Evolutionary conservation across 2,329 filamentous ascomycete genomes (phyloP), one percentile per base, ranked within the genome.

Genomic region (Alternaria gaisen): DNA sequence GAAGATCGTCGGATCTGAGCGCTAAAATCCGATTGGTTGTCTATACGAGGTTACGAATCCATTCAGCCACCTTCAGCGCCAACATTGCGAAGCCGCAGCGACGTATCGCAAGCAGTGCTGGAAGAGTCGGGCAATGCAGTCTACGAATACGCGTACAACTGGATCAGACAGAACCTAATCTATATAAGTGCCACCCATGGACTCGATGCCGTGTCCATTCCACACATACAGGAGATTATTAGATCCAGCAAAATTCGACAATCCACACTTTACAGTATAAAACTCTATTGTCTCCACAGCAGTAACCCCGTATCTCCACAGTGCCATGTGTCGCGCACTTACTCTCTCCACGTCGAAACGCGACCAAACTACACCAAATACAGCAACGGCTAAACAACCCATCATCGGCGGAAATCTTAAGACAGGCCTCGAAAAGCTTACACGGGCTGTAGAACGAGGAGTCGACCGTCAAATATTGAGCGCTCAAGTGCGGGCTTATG

Each of bases 401-500:
- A 32, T 26, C 18, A 24, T 50, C 18, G 42, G 60, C 28, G 53
- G 58, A 5, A 42, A 22, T n/a, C 40, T 68, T n/a, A 60, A 12
- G 12, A 66, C 53, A 36, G 58, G 61, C n/a, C 44, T 68, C 12
- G 59, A 66, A 20, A 47, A 42, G 0, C 41, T 68, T 1, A 55
- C 53, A 4, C 54, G 28, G n/a, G 26, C 48, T 7, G 24, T 68
- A 20, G 65, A 66, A 50, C 56, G 53, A n/a, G 57, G 47, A 11
- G 41, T 68, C 47, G 65, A 68, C 47, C 47, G 51, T 44, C 63
- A 68, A 20, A 56, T 68, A n/a, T 22, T 66, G 9, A 43, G 24
- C 40, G 64, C 61, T n/a, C 64, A 68, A 44, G 53, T 60, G 18
- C 59, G 58, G 38, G 54, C 61, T 14, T 61, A 59, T 42, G 64